These are phyloP conservation scores for Lentinula aciculospora DNA, from an alignment of 768 basidiomycete genomes.

Conservation along the genomic window DNA sequence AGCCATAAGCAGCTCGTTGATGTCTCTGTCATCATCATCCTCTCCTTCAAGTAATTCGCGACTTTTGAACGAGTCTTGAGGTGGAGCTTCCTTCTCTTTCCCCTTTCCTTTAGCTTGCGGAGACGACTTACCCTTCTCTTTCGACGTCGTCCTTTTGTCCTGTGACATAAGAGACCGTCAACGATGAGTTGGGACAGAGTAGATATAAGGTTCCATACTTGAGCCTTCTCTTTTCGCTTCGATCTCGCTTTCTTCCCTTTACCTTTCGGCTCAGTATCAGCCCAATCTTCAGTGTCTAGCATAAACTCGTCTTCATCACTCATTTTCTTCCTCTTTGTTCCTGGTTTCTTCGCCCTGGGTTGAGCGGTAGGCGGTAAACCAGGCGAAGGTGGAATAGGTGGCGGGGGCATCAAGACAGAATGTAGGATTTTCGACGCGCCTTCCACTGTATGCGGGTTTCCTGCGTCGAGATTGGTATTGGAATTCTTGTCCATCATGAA, in stretches of 20 bases:
- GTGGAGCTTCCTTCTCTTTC: conserved; percentile 23
- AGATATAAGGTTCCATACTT: not conserved
- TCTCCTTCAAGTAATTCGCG: conserved; percentile 31
- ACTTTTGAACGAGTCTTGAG: conserved; percentile 29
- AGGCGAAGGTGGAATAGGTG: not conserved
- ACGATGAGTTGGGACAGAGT: conserved; percentile 1
- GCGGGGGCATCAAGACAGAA: not conserved
- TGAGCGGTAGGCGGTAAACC: conserved; percentile 13
- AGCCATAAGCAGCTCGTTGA: conserved; percentile 10
- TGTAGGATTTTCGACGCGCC: not conserved
- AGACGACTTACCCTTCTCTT: conserved; percentile 18
- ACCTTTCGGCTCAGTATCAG: conserved; percentile 14
- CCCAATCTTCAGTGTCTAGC: conserved; percentile 10
- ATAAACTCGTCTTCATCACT: conserved; percentile 16
- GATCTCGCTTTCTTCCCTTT: conserved; percentile 19
- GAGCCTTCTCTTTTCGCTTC: conserved; percentile 14
- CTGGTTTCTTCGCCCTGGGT: conserved; percentile 16
- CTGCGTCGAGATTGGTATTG: not conserved
- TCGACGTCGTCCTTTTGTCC: conserved; percentile 15
- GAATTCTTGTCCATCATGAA: not conserved
- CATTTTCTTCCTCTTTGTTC: conserved; percentile 26
- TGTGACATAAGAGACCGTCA: too few species aligned
- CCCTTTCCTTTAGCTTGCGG: conserved; percentile 17
- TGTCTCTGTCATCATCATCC: conserved; percentile 19
- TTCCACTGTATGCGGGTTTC: not conserved